Percentiles rank a stretch among this genome's conserved stretches.
Conservation (phyloP, 1,139 yeast genomes). For the Martiniozyma asiatica region DNA sequence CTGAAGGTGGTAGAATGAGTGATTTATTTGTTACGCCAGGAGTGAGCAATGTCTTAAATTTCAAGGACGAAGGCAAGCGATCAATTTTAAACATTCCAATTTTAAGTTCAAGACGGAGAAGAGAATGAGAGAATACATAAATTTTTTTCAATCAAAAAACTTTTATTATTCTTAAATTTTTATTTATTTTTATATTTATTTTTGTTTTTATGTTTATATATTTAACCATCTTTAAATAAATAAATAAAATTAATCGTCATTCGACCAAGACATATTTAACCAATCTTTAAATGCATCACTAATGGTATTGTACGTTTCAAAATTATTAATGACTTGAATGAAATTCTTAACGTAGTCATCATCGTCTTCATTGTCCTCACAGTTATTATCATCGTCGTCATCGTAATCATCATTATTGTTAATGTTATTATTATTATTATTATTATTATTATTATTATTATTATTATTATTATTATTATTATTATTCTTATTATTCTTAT, state of each 20-base stretch:
- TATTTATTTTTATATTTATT: too few species aligned
- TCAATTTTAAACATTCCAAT: slow-evolving; percentile 20
- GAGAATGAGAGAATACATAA: too few species aligned
- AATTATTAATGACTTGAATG: slow-evolving; percentile 21
- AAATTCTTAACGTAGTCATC: slow-evolving; percentile 21
- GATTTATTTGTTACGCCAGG: too few species aligned
- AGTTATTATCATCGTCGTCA: slow-evolving; percentile 4
- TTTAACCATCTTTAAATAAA: too few species aligned
- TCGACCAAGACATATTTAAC: slow-evolving; percentile 12
- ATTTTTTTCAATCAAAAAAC: too few species aligned
- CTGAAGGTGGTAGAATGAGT: too few species aligned
- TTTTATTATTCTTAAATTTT: too few species aligned
- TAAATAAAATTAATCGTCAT: too few species aligned
- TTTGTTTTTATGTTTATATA: too few species aligned
- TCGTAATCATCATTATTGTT: slow-evolving; percentile 6
- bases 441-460: neutral
- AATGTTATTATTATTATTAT: slow-evolving; percentile 4
- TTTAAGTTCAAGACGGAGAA: slow-evolving; percentile 16
- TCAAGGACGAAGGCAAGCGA: slow-evolving; percentile 1
- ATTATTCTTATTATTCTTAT: neutral
- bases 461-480: neutral
- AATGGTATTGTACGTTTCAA: slow-evolving; percentile 21
- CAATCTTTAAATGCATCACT: slow-evolving; percentile 25
- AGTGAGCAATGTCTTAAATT: too few species aligned
- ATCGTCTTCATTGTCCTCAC: slow-evolving; percentile 8